phyloP scores from a whole-genome alignment of 2,329 filamentous ascomycete species.

The Fusarium agapanthi region DNA sequence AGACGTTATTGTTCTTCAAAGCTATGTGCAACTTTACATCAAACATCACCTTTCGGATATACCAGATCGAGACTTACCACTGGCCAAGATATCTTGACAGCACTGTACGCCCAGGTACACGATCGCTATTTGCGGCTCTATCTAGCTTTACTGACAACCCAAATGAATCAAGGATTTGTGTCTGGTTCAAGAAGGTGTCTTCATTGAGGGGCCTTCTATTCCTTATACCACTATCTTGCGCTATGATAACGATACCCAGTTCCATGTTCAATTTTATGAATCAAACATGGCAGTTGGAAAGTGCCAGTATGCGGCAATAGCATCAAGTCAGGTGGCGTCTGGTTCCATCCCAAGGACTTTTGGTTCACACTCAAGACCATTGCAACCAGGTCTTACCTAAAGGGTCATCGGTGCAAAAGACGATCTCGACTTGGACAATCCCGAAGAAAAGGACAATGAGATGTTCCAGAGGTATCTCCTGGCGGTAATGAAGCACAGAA shows the following conservation, averaged over 20 bases:
- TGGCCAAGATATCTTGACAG: conserved; percentile 56
- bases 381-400: conserved; percentile 64
- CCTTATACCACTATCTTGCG: conserved; percentile 72
- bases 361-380: conserved; percentile 73
- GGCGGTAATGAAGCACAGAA: neutral
- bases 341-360: conserved; percentile 74
- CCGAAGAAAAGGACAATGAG: conserved; percentile 49
- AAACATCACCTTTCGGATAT: conserved; percentile 65
- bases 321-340: conserved; percentile 72
- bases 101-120: conserved; percentile 52
- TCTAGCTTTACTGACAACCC: conserved; percentile 72
- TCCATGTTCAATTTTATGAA: conserved; percentile 77
- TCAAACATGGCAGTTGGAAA: conserved; percentile 74
- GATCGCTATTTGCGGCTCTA: conserved; percentile 76
- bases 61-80: conserved; percentile 65
- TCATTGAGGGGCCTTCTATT: conserved; percentile 77
- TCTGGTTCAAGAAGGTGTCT: conserved; percentile 72
- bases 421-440: conserved; percentile 47
- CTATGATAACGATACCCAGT: conserved; percentile 57
- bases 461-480: conserved; percentile 27
- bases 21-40: conserved; percentile 75
- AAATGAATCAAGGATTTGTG: conserved; percentile 73
- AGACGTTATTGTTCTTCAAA: conserved; percentile 72
- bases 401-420: conserved; percentile 56
- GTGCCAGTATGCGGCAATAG: conserved; percentile 71